Evolutionary conservation across 2,329 filamentous ascomycete genomes (phyloP), one percentile per base, ranked within the genome.

Genomic region (Samsoniella hepiali): DNA sequence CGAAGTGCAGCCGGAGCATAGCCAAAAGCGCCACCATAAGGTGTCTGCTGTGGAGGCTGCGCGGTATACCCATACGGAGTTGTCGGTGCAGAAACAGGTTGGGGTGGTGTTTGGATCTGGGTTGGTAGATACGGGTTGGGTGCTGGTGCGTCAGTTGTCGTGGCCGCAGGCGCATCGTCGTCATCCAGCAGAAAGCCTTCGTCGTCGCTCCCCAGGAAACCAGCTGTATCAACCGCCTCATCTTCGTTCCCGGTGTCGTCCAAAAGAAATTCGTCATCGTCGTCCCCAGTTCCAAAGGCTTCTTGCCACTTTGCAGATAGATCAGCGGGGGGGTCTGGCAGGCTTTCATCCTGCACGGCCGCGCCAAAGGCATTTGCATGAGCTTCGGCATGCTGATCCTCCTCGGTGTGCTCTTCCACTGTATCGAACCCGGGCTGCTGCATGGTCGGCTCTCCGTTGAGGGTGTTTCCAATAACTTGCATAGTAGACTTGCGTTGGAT

Each of bases 271-370:
- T 81, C 81, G 31, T 88, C 87, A 65, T 92, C 86, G 65, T 92
- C 87, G 67, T 93, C 89, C 56, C 91, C 89, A 15, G 81, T 91
- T 65, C 80, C 91, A 69, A 97, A 85, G 50, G 91, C 91, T 54
- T 91, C 89, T 67, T 91, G 86, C 91, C 94, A 97, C 68, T 91
- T 88, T 22, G 90, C 90, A 53, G 90, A 89, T 47, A 95, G 75
- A 70, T 94, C 90, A 49, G 88, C 84, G 7, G 83, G 78, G 5
- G 69, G 68, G 17, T 69, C 64, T n/a, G 70, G 66, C 27, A 69
- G 65, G 7, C 65, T 64, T 44, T 70, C 67, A 45, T 66, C 63
- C 15, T 67, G 66, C 57, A 69, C 64, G 29, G 65, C 53, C 56
- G 70, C 42, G 49, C 69, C 56, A 17, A 69, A 67, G 27, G 71